Percentiles rank a stretch among this genome's conserved stretches.
These are phyloP conservation scores for Dioscorea dumetorum DNA, from an alignment of 106 monocot species.

Conservation along the genomic window DNA sequence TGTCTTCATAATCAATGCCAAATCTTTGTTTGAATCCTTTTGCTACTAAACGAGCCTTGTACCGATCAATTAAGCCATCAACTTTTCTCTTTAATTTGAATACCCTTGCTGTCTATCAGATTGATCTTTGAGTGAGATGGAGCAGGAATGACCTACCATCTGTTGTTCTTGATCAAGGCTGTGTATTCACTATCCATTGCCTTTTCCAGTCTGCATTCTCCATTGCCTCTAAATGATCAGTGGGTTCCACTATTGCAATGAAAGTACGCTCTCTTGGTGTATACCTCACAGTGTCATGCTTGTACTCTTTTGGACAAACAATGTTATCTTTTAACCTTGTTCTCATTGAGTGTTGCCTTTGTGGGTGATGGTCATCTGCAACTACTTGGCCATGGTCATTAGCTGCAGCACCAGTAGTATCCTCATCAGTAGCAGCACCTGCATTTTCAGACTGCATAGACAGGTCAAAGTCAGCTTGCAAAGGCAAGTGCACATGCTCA, in stretches of 20 bases:
- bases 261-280: too few relatives aligned
- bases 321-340: neutral
- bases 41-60: constrained; percentile 1
- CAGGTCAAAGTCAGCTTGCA: neutral
- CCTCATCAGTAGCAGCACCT: too few relatives aligned
- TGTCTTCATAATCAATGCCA: neutral
- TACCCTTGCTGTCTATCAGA: constrained; percentile 5
- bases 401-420: too few relatives aligned
- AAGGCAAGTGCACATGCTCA: too few relatives aligned
- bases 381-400: too few relatives aligned
- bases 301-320: neutral
- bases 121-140: neutral
- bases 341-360: neutral
- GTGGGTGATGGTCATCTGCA: too few relatives aligned
- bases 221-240: constrained; percentile 5
- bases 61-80: neutral
- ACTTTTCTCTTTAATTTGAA: neutral
- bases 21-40: neutral
- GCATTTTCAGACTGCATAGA: neutral
- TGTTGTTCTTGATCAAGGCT: neutral
- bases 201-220: constrained; percentile 1
- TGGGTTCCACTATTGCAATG: neutral
- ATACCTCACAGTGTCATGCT: too few relatives aligned
- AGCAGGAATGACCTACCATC: constrained; percentile 5
- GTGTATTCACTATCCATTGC: constrained; percentile 8